Conservation (phyloP, 192 early-diverging fungal species). For the Phlyctochytrium arcticum region DNA sequence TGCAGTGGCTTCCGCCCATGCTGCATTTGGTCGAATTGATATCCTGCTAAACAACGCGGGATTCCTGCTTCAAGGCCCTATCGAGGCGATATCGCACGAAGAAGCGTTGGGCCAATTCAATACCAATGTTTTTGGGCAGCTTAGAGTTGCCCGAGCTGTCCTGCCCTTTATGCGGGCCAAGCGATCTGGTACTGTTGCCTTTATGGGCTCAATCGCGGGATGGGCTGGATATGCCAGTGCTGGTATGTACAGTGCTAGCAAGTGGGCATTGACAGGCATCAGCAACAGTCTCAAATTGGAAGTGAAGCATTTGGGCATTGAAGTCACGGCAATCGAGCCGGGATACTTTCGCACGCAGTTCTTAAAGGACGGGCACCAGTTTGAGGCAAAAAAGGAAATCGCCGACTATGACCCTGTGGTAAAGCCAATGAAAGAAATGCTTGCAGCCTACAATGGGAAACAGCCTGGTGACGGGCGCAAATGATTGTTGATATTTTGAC, state of each 20-base stretch:
- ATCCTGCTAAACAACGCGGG: constrained; percentile 87
- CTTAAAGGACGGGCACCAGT: background rate
- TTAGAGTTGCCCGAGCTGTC: too few species aligned
- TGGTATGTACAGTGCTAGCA: constrained; percentile 76
- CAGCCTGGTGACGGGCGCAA: background rate
- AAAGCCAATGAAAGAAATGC: background rate
- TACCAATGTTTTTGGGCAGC: constrained; percentile 83
- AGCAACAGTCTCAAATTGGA: background rate
- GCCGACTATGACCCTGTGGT: background rate
- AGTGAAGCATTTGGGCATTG: background rate
- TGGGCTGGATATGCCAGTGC: constrained; percentile 60
- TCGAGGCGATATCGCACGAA: background rate
- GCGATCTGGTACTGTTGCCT: too few species aligned
- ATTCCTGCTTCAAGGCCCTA: background rate
- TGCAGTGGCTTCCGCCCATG: background rate
- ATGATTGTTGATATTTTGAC: constrained; percentile 1
- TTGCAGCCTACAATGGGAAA: background rate
- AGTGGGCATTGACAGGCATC: constrained; percentile 46
- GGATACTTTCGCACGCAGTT: constrained; percentile 1
- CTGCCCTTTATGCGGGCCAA: too few species aligned
- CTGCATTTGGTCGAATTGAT: constrained; percentile 44
- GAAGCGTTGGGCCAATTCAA: constrained; percentile 71
- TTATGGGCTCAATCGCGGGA: constrained; percentile 84
- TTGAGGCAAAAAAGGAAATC: background rate
- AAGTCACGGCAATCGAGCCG: background rate